Evolutionary conservation across 129 eudicot species (phyloP).

Genomic region (Sambucus nigra): DNA sequence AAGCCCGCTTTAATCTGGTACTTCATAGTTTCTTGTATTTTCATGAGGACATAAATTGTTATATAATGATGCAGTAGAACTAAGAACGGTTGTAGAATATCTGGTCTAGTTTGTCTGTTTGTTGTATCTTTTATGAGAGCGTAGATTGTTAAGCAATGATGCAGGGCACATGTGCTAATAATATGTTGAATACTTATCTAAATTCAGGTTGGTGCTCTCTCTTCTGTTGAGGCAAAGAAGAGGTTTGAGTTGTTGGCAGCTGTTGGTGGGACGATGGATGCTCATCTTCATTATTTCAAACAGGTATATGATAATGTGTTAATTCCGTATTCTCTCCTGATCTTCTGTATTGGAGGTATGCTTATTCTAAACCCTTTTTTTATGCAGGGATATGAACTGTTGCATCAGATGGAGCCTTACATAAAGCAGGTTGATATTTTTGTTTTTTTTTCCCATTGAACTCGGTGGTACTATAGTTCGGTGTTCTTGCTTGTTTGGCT

Average conservation of each 20-base stretch:
- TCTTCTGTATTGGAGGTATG: not conserved
- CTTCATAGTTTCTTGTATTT: constrained; percentile 13
- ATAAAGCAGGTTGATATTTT: constrained; percentile 50
- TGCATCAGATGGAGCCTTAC: constrained; percentile 90
- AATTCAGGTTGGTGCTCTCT: constrained; percentile 70
- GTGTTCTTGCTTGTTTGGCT: constrained; percentile 4
- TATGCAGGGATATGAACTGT: constrained; percentile 75
- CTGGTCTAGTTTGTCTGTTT: too few relatives aligned
- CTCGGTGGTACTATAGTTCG: not conserved
- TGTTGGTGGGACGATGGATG: constrained; percentile 80
- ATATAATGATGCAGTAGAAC: not conserved
- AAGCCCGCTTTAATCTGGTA: constrained; percentile 92
- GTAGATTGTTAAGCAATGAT: too few relatives aligned
- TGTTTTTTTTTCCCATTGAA: not conserved
- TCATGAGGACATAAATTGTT: constrained; percentile 1
- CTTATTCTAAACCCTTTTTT: constrained; percentile 10
- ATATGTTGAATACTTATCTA: constrained; percentile 11
- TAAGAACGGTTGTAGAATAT: constrained; percentile 8
- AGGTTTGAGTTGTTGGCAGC: constrained; percentile 88
- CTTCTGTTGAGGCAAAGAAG: constrained; percentile 79
- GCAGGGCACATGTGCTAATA: too few relatives aligned
- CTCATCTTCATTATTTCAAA: constrained; percentile 82
- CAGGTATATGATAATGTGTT: constrained; percentile 31
- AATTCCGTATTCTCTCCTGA: not conserved
- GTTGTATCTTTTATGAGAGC: too few relatives aligned